Base-by-base conservation (phyloP, 768 basidiomycete species). In the Kwoniella mangroviensis region DNA sequence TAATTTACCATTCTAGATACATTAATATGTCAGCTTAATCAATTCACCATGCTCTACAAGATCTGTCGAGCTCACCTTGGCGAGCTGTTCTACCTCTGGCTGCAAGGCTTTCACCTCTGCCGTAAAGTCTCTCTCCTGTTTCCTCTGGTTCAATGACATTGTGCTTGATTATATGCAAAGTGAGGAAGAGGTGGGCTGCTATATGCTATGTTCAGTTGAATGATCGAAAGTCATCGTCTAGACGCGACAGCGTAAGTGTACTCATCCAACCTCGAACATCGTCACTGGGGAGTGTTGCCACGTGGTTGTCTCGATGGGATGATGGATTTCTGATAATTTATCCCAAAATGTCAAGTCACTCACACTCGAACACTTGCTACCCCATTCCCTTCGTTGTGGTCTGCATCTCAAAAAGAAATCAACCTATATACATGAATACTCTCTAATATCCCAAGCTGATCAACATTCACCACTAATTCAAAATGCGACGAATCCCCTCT, bases 51-150 rank as follows among this genome's bases (percentile, higher is more conserved):
- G 41, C 3, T 34, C 51, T n/a, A 0, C 7, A 21, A 12, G 65
- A 45, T 28, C 3, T n/a, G n/a, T n/a, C 34, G 34, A 56, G 53
- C 22, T 75, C 72, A 94, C 94, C 88, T 92, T 87, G n/a, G 89
- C 89, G 9, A 92, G 80, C 9, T 86, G 75, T 65, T 87, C 87
- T 0, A 88, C 88, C 78, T 92, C 89, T 34, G 90, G 90, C 6
- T 95, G 83, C 3, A 94, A 83, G 10, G 85, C 86, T 77, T 92
- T 88, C 4, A 95, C 94, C 82, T 98, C 94, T 62, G 87, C 85
- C 0, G 92, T 91, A 74, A 86, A 97, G 81, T 98, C 95, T 62
- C 72, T 76, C 76, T 84, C 83, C 68, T 84, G 83, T 65, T 84
- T 84, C 34, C 83, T 55, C n/a, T 68, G 68, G 54, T 63, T 66